Evolutionary conservation across 2,329 filamentous ascomycete genomes (phyloP), one percentile per base, ranked within the genome.

Genomic region (Sordariomycetes sp.): DNA sequence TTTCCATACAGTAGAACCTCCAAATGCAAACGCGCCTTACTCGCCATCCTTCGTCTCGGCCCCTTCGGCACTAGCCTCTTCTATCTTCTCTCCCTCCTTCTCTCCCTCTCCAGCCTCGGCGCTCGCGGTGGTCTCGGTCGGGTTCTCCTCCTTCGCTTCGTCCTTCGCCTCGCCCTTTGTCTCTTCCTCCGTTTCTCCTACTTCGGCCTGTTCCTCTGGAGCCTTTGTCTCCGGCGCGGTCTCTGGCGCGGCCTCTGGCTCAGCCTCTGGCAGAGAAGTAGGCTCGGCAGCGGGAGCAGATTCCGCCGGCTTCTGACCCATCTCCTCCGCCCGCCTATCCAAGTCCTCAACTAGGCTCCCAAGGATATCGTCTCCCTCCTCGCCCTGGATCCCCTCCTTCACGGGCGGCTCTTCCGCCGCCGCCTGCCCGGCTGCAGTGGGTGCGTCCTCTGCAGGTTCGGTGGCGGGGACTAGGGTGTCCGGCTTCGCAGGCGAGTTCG

Each of bases 291-390:
- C 14, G 12, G 37, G 3, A 40, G 60, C 59, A 10, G 62, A 66
- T 8, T 24, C 59, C 18, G 55, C 32, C 3, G n/a, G 46, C 11
- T 37, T 43, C 53, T 59, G 50, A 3, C 32, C 32, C 24, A 53
- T 53, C 51, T 53, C 28, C 16, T 53, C 24, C 24, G 51, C 51
- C 59, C 76, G 74, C 35, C 72, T 70, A 59, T 77, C 72, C 40
- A 78, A 68, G 37, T 74, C 76, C 1, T 74, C 70, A 62, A 78
- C 72, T 1, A 78, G 64, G n/a, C 70, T 73, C n/a, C 71, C 72
- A 24, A 78, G 70, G 40, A 78, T 58, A 63, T 79, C 75, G 8
- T 28, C 24, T 3, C 73, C 69, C 28, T 74, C 73, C 16, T 72
- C 70, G 1, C 18, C 59, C 4, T 59, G 53, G 4, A 22, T 43